Evolutionary conservation across 23 red algal genomes (phyloP).

Genomic region (Cyanidium caldarium): DNA sequence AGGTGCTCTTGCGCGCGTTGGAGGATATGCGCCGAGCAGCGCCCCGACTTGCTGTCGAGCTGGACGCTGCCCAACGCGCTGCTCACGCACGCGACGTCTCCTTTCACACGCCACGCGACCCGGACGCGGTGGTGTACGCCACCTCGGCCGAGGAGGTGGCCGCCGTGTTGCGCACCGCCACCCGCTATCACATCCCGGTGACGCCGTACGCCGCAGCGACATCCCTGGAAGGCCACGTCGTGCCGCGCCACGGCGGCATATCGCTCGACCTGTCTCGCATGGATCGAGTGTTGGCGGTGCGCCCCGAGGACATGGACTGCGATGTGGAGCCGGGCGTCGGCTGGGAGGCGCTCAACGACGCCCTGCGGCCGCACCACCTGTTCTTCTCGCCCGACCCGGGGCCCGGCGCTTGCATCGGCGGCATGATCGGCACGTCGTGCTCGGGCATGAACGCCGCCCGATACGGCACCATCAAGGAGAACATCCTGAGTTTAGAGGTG

Average conservation of each 20-base stretch:
- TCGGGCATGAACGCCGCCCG: constrained; percentile 75
- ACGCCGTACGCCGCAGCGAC: constrained; percentile 77
- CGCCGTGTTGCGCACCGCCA: constrained; percentile 32
- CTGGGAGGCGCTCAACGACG: constrained; percentile 74
- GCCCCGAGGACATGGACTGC: constrained; percentile 70
- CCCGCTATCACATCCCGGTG: constrained; percentile 48
- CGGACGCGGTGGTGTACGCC: constrained; percentile 61
- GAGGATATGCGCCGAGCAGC: background rate
- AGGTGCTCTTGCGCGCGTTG: background rate
- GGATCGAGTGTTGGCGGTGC: constrained; percentile 54
- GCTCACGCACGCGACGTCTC: constrained; percentile 2
- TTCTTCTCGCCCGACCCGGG: constrained; percentile 82
- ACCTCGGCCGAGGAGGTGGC: constrained; percentile 38
- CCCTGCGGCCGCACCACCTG: constrained; percentile 29
- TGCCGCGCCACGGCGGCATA: constrained; percentile 41
- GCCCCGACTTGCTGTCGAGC: background rate
- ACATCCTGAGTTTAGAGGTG: constrained; percentile 77
- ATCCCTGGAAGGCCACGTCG: constrained; percentile 70
- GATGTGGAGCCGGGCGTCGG: constrained; percentile 70
- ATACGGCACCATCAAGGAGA: constrained; percentile 91
- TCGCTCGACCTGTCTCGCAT: constrained; percentile 48
- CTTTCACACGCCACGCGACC: constrained; percentile 27
- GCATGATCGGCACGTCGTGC: constrained; percentile 84
- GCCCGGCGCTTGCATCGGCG: constrained; percentile 75
- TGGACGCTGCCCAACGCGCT: background rate